Conservation (phyloP, 345 rosid genomes). For the Hevea brasiliensis region DNA sequence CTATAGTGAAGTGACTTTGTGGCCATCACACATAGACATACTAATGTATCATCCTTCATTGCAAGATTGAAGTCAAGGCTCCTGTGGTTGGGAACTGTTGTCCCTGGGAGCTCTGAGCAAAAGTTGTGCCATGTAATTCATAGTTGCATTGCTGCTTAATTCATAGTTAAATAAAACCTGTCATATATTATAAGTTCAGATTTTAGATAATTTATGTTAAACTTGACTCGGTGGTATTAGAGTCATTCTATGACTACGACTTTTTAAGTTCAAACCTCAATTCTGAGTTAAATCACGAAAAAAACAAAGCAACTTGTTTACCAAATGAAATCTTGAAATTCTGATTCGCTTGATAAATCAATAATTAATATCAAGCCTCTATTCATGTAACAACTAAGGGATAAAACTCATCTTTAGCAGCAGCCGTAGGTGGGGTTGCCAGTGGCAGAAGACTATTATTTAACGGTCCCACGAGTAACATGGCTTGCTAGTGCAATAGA, state of each 20-base stretch:
- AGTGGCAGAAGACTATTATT: neutral
- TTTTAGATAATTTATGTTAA: no score
- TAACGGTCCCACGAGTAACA: slow-evolving; percentile 21
- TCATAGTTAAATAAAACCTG: slow-evolving; percentile 2
- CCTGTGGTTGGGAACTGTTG: neutral
- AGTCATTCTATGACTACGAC: no score
- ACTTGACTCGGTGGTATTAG: no score
- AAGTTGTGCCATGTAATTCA: slow-evolving; percentile 7
- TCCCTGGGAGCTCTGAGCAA: neutral
- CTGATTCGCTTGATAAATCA: neutral
- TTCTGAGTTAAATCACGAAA: no score
- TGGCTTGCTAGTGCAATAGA: slow-evolving; percentile 12
- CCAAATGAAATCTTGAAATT: no score
- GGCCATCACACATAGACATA: neutral
- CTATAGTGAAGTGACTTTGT: neutral
- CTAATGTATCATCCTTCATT: neutral
- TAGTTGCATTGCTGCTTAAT: slow-evolving; percentile 6
- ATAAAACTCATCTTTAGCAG: neutral
- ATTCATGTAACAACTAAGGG: neutral
- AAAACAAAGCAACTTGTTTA: no score
- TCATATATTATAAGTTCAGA: neutral
- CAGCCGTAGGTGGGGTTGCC: no score
- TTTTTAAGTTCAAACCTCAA: no score
- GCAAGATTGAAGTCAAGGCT: slow-evolving; percentile 10
- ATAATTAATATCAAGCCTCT: neutral